phyloP scores from a whole-genome alignment of 768 basidiomycete genomes.

The Mycena latifolia region DNA sequence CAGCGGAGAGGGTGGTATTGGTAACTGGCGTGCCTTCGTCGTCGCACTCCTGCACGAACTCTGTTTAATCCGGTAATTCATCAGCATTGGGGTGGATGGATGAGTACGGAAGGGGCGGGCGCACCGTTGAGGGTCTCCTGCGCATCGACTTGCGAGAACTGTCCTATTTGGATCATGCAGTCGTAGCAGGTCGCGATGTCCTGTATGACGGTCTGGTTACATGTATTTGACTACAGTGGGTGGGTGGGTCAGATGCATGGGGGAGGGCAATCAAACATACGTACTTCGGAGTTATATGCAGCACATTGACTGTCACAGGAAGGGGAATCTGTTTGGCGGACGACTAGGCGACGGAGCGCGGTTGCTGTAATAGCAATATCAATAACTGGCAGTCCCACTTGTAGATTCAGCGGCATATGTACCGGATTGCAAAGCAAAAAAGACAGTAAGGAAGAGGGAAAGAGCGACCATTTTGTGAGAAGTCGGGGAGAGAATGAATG shows the following conservation, averaged over 20 bases:
- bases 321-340: conserved; percentile 8
- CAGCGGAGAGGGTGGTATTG: conserved; percentile 1
- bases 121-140: neutral
- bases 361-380: conserved; percentile 1
- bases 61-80: too few relatives aligned
- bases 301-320: conserved; percentile 3
- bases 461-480: conserved; percentile 7
- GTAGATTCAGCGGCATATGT: too few relatives aligned
- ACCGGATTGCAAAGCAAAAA: too few relatives aligned
- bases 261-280: neutral
- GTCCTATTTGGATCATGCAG: neutral
- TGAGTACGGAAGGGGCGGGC: too few relatives aligned
- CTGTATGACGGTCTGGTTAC: conserved; percentile 5
- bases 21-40: neutral
- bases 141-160: neutral
- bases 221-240: neutral
- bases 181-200: neutral
- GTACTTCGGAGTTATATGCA: neutral
- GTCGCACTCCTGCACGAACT: neutral
- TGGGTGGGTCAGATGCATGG: too few relatives aligned
- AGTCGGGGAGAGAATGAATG: conserved; percentile 1
- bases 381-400: too few relatives aligned
- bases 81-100: too few relatives aligned
- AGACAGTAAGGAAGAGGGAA: neutral
- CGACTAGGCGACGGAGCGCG: neutral